Evolutionary conservation across 768 basidiomycete species (phyloP), one percentile per base, ranked within the genome.

Genomic region (Antrodiella citrinella): DNA sequence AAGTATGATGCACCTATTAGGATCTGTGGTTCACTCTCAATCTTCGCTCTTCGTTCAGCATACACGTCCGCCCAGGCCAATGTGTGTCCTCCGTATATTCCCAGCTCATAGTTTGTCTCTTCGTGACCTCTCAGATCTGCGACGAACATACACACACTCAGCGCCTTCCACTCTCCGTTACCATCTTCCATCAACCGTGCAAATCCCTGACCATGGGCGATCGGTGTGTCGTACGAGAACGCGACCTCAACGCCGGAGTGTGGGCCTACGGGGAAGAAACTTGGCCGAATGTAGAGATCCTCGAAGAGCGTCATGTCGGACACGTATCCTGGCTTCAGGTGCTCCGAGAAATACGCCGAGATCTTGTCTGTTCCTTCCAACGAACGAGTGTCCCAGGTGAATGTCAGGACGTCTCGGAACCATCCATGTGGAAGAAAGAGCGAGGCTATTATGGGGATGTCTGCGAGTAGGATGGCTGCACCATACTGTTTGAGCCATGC

Each of bases 341-440:
- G 55, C 18, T 58, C 51, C 1, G 47, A 22, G 4, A 75, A 61
- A 48, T 71, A 72, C 0, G 55, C 40, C 1, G 58, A 43, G 18
- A 75, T 71, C 44, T 66, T 66, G 1, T 62, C 60, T 15, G 40
- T 60, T 3, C 69, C 70, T 19, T 59, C 52, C 5, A 74, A 61
- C 2, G 72, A 56, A 21, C 72, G 68, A 25, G 63, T 64, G 54
- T 71, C 64, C 74, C 74, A 76, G 1, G 67, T 67, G 55, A 77
- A 71, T 11, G 66, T 61, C 44, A 76, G 66, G 25, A 71, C 47
- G 53, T 77, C 73, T 4, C 72, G 63, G 25, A 73, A 63, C 62
- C 65, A 74, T 9, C 72, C 73, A 26, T 61, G 49, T 0, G 65
- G 58, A 2, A 65, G 62, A 56, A 74, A 69, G 9, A 50, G 48